phyloP scores from a whole-genome alignment of 2,329 filamentous ascomycete genomes.

The Xenoacremonium recifei region DNA sequence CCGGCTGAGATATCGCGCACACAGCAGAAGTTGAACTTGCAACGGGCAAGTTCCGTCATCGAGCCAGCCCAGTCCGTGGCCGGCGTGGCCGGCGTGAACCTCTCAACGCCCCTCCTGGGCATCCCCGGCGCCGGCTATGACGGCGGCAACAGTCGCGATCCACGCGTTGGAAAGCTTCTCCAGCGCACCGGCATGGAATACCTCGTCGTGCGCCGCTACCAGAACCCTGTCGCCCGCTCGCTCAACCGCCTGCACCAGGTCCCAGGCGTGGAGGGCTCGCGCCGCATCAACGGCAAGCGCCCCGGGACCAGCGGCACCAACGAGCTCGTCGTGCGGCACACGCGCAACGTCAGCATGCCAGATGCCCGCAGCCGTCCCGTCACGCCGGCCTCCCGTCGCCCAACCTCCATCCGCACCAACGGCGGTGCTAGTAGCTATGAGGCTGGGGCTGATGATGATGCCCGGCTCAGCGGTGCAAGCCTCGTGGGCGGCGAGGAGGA shows the following conservation, averaged over 20 bases:
- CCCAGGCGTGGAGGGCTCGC: conserved; percentile 49
- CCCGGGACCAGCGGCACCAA: no score
- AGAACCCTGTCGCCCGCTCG: conserved; percentile 67
- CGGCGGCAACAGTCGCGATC: conserved; percentile 51
- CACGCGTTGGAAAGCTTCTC: conserved; percentile 62
- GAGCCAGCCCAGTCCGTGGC: conserved; percentile 55
- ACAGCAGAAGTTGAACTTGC: conserved; percentile 73
- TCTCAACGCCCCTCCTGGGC: conserved; percentile 48
- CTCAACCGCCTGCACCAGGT: conserved; percentile 47
- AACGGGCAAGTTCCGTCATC: conserved; percentile 70
- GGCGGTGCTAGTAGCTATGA: conserved; percentile 45
- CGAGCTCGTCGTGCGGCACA: conserved; percentile 32
- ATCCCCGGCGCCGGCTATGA: conserved; percentile 57
- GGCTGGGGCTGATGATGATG: conserved; percentile 39
- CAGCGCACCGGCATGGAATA: conserved; percentile 73
- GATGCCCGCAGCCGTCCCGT: conserved; percentile 30
- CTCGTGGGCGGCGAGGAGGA: conserved; percentile 49
- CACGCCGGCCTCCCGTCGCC: conserved; percentile 30
- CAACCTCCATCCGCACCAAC: conserved; percentile 36
- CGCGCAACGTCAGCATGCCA: conserved; percentile 39
- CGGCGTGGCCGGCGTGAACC: conserved; percentile 36
- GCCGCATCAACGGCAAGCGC: conserved; percentile 45
- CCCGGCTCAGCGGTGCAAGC: conserved; percentile 48
- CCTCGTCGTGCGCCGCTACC: conserved; percentile 69
- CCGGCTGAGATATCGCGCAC: conserved; percentile 62